phyloP scores from a whole-genome alignment of 257 asterid genomes.

The Solanum acaule region DNA sequence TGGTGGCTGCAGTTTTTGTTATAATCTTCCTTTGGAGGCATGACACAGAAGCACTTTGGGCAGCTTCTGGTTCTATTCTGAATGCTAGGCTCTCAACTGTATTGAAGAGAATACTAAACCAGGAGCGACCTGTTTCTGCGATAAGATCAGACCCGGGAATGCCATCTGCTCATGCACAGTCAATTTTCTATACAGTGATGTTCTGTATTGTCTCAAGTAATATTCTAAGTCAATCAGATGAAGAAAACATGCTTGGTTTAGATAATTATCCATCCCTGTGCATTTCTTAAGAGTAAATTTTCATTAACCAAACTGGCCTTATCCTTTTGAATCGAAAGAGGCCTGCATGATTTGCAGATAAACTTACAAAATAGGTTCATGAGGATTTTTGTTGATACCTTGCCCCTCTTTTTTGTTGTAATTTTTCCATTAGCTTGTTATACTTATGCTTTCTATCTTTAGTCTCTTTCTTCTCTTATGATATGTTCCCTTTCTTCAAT shows the following conservation, averaged over 20 bases:
- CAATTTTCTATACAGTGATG: conserved; percentile 40
- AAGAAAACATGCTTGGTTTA: background rate
- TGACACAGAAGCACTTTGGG: conserved; percentile 70
- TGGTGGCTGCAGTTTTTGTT: conserved; percentile 25
- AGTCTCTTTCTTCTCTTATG: background rate
- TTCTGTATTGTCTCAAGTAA: conserved; percentile 52
- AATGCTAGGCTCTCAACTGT: conserved; percentile 36
- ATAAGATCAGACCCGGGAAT: conserved; percentile 82
- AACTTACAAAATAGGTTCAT: background rate
- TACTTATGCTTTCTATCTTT: background rate
- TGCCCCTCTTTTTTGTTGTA: background rate
- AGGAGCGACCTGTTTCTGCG: conserved; percentile 59
- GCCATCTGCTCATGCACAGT: conserved; percentile 90
- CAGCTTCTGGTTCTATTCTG: conserved; percentile 52
- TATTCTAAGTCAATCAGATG: background rate
- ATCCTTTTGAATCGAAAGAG: background rate
- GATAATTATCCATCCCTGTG: background rate
- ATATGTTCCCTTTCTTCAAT: background rate
- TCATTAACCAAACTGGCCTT: background rate
- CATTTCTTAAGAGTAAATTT: background rate
- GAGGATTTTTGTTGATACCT: background rate
- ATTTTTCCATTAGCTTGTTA: background rate
- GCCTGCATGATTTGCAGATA: background rate
- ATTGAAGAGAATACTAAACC: conserved; percentile 60
- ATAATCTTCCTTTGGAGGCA: conserved; percentile 50